Percentiles rank a stretch among this genome's conserved stretches.
These are phyloP conservation scores for Ganoderma resinaceum DNA, from an alignment of 1,284 basidiomycete species.

Conservation along the genomic window DNA sequence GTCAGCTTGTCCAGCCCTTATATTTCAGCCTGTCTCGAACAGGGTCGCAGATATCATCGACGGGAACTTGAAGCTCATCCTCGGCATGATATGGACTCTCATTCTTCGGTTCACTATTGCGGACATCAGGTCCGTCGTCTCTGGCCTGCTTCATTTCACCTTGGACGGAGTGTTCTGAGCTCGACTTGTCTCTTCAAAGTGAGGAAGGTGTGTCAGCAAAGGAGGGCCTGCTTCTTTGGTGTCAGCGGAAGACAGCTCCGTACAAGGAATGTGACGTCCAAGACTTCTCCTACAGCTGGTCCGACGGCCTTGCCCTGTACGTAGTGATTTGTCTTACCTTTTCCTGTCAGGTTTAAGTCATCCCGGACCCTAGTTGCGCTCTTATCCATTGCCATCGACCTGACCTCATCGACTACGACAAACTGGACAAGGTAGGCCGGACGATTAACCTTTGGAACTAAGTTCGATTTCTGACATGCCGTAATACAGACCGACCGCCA, in stretches of 20 bases:
- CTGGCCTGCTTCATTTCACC: background rate
- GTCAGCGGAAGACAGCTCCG: conserved; percentile 93
- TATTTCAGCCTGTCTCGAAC: background rate
- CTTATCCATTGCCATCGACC: conserved; percentile 97
- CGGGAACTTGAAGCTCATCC: conserved; percentile 95
- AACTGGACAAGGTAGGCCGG: conserved; percentile 72
- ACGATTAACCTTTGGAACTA: background rate
- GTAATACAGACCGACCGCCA: conserved; percentile 68
- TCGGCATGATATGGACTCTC: conserved; percentile 99
- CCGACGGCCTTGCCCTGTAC: conserved; percentile 93
- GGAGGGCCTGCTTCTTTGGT: conserved; percentile 96
- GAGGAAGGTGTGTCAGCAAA: conserved; percentile 98
- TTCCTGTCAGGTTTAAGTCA: conserved; percentile 16
- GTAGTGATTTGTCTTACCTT: background rate
- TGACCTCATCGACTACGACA: conserved; percentile 90
- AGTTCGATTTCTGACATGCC: conserved; percentile 8
- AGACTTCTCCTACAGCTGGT: conserved; percentile 94
- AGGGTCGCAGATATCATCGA: conserved; percentile 88
- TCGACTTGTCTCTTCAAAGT: conserved; percentile 50
- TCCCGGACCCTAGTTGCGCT: conserved; percentile 73
- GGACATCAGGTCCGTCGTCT: conserved; percentile 85
- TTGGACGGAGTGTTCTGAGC: conserved; percentile 13
- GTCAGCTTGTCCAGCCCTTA: conserved; percentile 43
- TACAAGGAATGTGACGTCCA: conserved; percentile 94
- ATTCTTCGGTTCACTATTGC: conserved; percentile 98